phyloP scores from a whole-genome alignment of 495 filamentous ascomycete species.

The Acidomyces sp. region DNA sequence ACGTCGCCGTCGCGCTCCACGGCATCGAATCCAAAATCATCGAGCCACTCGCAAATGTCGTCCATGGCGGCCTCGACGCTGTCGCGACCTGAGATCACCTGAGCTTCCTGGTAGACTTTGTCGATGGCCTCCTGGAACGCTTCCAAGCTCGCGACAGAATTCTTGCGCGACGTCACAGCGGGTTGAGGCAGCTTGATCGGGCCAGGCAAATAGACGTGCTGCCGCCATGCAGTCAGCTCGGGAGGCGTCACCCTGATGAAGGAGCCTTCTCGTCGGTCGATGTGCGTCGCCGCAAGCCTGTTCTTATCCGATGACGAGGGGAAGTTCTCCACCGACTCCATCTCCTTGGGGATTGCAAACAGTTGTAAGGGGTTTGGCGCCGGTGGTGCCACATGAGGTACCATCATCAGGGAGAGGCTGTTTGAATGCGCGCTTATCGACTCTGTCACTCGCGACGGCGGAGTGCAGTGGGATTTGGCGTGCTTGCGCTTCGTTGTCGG shows the following conservation, averaged over 20 bases:
- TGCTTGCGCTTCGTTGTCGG: background rate
- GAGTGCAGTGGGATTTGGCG: too few species aligned
- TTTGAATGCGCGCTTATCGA: too few species aligned
- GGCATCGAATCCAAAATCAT: slow-evolving; percentile 14
- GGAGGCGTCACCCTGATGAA: slow-evolving; percentile 17
- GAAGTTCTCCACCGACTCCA: slow-evolving; percentile 1
- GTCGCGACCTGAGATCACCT: slow-evolving; percentile 7
- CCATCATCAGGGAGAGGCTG: too few species aligned
- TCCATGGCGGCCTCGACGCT: slow-evolving; percentile 18
- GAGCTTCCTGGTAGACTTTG: slow-evolving; percentile 11
- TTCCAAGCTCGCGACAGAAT: slow-evolving; percentile 19
- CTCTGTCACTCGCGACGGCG: too few species aligned
- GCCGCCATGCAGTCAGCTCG: slow-evolving; percentile 20
- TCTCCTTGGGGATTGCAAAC: slow-evolving; percentile 10
- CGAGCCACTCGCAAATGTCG: slow-evolving; percentile 21
- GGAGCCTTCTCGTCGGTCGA: slow-evolving; percentile 18
- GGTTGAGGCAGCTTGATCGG: slow-evolving; percentile 19
- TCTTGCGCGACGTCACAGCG: slow-evolving; percentile 13
- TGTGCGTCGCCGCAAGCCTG: slow-evolving; percentile 11
- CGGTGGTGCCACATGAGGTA: too few species aligned
- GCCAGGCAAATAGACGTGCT: slow-evolving; percentile 17
- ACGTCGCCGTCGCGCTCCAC: slow-evolving; percentile 11
- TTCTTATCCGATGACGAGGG: slow-evolving; percentile 6
- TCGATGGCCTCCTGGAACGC: slow-evolving; percentile 21
- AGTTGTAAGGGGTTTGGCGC: too few species aligned